Conservation (phyloP, 768 basidiomycete species). For the Trametes cubensis region DNA sequence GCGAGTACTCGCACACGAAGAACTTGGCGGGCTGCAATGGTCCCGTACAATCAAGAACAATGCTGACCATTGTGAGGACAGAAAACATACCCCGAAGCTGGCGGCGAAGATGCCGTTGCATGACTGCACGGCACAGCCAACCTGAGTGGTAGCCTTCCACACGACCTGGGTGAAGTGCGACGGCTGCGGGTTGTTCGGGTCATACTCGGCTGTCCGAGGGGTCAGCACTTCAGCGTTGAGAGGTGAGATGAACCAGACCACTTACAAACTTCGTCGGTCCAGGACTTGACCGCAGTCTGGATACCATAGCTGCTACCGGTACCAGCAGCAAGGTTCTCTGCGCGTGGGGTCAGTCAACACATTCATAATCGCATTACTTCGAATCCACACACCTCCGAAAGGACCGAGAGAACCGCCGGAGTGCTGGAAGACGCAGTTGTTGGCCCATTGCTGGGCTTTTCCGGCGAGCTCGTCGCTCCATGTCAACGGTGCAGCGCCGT, state of each 20-base stretch:
- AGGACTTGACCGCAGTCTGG: slow-evolving; percentile 51
- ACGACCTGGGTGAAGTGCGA: slow-evolving; percentile 70
- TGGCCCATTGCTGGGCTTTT: slow-evolving; percentile 73
- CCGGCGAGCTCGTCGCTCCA: slow-evolving; percentile 64
- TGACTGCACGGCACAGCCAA: slow-evolving; percentile 62
- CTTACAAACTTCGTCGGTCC: slow-evolving; percentile 71
- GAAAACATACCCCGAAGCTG: slow-evolving; percentile 52
- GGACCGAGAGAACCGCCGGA: slow-evolving; percentile 66
- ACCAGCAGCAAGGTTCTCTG: slow-evolving; percentile 78
- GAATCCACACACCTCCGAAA: slow-evolving; percentile 53
- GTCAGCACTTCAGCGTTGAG: not conserved
- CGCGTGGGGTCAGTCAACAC: not conserved
- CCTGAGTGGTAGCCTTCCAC: slow-evolving; percentile 66
- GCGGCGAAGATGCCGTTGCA: slow-evolving; percentile 63
- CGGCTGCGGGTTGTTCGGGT: slow-evolving; percentile 55
- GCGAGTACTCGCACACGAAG: slow-evolving; percentile 71
- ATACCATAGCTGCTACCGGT: slow-evolving; percentile 58
- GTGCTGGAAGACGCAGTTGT: slow-evolving; percentile 68
- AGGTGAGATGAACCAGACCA: slow-evolving; percentile 23
- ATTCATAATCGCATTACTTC: too few species aligned
- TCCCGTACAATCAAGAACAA: not conserved
- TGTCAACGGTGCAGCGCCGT: slow-evolving; percentile 63
- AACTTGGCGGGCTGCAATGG: slow-evolving; percentile 51
- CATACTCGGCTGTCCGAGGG: slow-evolving; percentile 51
- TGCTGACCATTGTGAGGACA: not conserved